These are phyloP conservation scores for Ophiostoma perfectum DNA, from an alignment of 2,329 filamentous ascomycete species.

Conservation along the genomic window DNA sequence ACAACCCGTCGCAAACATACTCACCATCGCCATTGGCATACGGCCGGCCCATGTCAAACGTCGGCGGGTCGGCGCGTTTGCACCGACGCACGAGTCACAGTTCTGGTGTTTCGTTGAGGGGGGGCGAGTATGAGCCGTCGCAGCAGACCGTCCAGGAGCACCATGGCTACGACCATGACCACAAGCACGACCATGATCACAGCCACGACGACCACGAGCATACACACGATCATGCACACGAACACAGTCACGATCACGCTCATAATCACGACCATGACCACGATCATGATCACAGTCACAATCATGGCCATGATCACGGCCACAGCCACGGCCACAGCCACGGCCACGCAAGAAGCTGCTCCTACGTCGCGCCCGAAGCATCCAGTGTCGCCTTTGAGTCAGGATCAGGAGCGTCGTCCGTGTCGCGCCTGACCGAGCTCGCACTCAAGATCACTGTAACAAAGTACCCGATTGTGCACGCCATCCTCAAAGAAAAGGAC, in stretches of 20 bases:
- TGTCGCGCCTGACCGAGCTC: constrained; percentile 65
- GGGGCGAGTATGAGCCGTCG: constrained; percentile 26
- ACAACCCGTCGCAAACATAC: constrained; percentile 34
- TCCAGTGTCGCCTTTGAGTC: constrained; percentile 32
- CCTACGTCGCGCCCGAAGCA: constrained; percentile 32
- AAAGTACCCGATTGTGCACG: constrained; percentile 71
- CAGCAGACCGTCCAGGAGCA: neutral
- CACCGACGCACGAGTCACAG: constrained; percentile 29
- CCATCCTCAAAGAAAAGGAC: constrained; percentile 84
- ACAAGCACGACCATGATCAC: constrained; percentile 24
- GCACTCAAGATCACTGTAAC: constrained; percentile 63
- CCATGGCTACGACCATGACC: constrained; percentile 1
- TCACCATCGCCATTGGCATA: constrained; percentile 40
- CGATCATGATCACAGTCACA: constrained; percentile 24
- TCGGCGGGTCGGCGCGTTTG: constrained; percentile 26
- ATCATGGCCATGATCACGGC: constrained; percentile 27
- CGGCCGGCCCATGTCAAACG: constrained; percentile 30
- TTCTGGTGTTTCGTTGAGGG: constrained; percentile 23
- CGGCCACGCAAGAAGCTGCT: constrained; percentile 27
- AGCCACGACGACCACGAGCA: constrained; percentile 27
- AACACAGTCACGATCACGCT: constrained; percentile 30
- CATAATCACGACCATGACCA: constrained; percentile 15
- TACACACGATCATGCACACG: constrained; percentile 30
- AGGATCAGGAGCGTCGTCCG: constrained; percentile 39
- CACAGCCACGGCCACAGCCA: constrained; percentile 32